Evolutionary conservation across 805 yeast species (phyloP), one percentile per base, ranked within the genome.

Genomic region (Yamadazyma sp.): DNA sequence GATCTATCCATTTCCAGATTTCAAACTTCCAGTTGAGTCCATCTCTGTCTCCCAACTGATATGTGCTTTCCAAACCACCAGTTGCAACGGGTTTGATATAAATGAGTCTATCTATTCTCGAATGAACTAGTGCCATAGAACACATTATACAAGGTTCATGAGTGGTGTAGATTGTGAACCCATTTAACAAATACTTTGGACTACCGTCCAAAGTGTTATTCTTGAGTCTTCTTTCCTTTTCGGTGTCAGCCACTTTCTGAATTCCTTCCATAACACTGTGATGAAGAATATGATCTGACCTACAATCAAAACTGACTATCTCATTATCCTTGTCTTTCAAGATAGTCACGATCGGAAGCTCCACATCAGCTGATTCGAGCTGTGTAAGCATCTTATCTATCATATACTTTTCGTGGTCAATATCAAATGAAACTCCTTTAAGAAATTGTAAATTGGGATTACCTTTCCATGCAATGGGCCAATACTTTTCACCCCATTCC

Each of bases 131-230:
- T 0, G 98, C 98, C 98, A 93, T 93, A 5, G 86, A 64, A 52
- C 98, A 93, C 97, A 91, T 93, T 0, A 86, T 76, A 51, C 98
- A 93, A 0, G 98, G 98, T 56, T 93, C 98, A 54, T 88, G 95
- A 0, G 96, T 83, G 1, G 94, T 84, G 52, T 84, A 87, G 0
- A 93, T 87, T 42, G 85, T 80, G 45, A 78, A 71, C 35, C 80
- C 75, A 23, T 82, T 73, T 53, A 98, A 89, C 2, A 93, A 68
- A 52, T 93, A 93, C 45, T 33, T 30, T 3, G 40, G 27, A 16
- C 40, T 58, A 11, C 28, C 31, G 9, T 40, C 36, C 12, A 25
- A 18, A 2, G 18, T 18, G 2, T 16, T 23, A 7, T 32, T 18
- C 30, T 31, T 21, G 2, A 23, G 5, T 27, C 82, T 60, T 31